Evolutionary conservation across 495 filamentous ascomycete genomes (phyloP).

Genomic region (Lasiosphaeriaceae sp.): DNA sequence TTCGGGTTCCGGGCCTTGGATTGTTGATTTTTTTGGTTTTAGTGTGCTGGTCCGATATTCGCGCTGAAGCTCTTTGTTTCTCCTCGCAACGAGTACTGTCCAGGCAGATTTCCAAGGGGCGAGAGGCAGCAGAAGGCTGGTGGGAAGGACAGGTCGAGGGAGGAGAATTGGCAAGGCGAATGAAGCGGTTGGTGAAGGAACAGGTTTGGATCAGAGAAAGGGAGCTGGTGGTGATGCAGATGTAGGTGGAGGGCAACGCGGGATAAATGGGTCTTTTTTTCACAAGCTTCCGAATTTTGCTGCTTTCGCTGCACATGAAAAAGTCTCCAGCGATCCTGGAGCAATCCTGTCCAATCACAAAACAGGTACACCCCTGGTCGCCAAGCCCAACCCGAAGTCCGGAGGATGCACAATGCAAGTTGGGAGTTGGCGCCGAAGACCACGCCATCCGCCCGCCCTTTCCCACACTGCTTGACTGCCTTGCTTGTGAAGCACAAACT

Average conservation of each 20-base stretch:
- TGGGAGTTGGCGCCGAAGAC: slow-evolving; percentile 3
- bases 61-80: slow-evolving; percentile 8
- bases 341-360: slow-evolving; percentile 7
- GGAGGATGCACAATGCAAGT: slow-evolving; percentile 7
- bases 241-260: not conserved
- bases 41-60: not conserved
- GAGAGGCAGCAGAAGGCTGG: not conserved
- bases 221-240: not conserved
- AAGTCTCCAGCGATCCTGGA: slow-evolving; percentile 1
- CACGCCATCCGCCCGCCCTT: slow-evolving; percentile 21
- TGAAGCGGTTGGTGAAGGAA: not conserved
- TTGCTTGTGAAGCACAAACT: no score
- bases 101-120: slow-evolving; percentile 1
- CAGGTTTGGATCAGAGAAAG: not conserved
- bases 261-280: slow-evolving; percentile 15
- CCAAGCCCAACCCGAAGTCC: slow-evolving; percentile 2
- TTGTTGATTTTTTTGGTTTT: not conserved
- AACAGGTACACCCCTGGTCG: no score
- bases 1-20: not conserved
- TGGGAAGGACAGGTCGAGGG: slow-evolving; percentile 27
- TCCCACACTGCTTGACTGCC: slow-evolving; percentile 6
- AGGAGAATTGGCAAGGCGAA: slow-evolving; percentile 17
- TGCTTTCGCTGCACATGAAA: slow-evolving; percentile 5
- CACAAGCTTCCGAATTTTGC: slow-evolving; percentile 16
- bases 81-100: slow-evolving; percentile 30